A percentile compares a stretch with the other conserved stretches of the same genome.
Evolutionary conservation across 495 filamentous ascomycete genomes (phyloP).

Genomic region (Paragyromitra xinjiangensis): DNA sequence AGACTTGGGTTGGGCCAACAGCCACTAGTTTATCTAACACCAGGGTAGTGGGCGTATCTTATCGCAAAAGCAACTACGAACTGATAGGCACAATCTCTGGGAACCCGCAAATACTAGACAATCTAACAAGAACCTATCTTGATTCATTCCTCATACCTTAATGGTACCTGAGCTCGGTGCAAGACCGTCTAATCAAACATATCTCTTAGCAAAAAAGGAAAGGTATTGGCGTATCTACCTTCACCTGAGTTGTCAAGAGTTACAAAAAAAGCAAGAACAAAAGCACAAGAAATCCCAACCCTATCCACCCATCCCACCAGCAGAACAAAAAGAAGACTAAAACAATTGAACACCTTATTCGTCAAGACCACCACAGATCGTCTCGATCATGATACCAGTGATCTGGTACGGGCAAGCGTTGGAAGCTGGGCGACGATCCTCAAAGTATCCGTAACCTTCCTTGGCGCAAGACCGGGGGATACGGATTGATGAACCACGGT

Average conservation of each 20-base stretch:
- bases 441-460: slow-evolving; percentile 98
- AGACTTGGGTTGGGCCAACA: slow-evolving; percentile 22
- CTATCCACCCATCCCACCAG: slow-evolving; percentile 50
- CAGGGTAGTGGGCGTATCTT: neutral
- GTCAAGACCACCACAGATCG: slow-evolving; percentile 48
- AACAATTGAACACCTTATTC: slow-evolving; percentile 29
- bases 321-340: slow-evolving; percentile 31
- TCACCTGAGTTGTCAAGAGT: slow-evolving; percentile 21
- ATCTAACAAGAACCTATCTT: slow-evolving; percentile 35
- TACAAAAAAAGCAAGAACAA: slow-evolving; percentile 44
- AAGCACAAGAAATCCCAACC: slow-evolving; percentile 37
- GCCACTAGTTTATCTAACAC: slow-evolving; percentile 4
- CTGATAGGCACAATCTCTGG: neutral
- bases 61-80: slow-evolving; percentile 30
- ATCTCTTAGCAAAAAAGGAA: slow-evolving; percentile 34
- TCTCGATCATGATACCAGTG: slow-evolving; percentile 82
- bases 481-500: slow-evolving; percentile 93
- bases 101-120: neutral
- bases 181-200: slow-evolving; percentile 39
- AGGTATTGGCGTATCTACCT: slow-evolving; percentile 37
- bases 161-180: neutral
- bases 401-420: slow-evolving; percentile 98
- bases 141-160: slow-evolving; percentile 38
- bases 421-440: slow-evolving; percentile 92
- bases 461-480: slow-evolving; percentile 89